Evolutionary conservation across 768 basidiomycete species (phyloP).

Genomic region (Lactarius sanguifluus): DNA sequence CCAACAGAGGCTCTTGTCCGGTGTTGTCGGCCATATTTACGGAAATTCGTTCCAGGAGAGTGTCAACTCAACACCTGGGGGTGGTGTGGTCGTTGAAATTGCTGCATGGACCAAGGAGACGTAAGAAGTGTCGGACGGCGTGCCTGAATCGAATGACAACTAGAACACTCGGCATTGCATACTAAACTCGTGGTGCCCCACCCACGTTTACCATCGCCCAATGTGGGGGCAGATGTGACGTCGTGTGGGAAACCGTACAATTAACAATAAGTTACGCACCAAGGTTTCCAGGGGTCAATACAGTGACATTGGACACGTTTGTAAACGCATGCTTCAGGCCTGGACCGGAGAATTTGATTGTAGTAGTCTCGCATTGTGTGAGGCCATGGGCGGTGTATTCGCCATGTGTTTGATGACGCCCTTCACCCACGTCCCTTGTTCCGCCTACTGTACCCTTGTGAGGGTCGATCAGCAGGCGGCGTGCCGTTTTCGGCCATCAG

Average conservation of each 20-base stretch:
- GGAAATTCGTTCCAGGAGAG: too few species aligned
- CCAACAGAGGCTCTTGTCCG: too few species aligned
- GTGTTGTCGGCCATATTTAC: too few species aligned
- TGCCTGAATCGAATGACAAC: background rate
- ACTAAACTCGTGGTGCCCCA: background rate
- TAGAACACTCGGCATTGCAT: too few species aligned
- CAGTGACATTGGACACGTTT: background rate
- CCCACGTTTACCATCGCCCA: background rate
- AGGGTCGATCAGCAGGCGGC: background rate
- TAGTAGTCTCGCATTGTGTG: background rate
- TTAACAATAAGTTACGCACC: too few species aligned
- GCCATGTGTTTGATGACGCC: background rate
- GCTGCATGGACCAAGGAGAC: background rate
- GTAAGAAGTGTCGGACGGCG: background rate
- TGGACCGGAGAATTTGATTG: background rate
- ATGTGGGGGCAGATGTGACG: background rate
- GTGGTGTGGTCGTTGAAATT: background rate
- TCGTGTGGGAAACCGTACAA: background rate
- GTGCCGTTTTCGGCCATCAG: background rate
- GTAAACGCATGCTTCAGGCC: background rate
- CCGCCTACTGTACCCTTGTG: background rate
- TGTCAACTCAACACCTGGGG: background rate
- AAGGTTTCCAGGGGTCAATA: too few species aligned
- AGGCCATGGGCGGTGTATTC: background rate
- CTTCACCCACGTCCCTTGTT: background rate